Evolutionary conservation across 805 yeast genomes (phyloP).

Genomic region (Zygotorulaspora danielsina): DNA sequence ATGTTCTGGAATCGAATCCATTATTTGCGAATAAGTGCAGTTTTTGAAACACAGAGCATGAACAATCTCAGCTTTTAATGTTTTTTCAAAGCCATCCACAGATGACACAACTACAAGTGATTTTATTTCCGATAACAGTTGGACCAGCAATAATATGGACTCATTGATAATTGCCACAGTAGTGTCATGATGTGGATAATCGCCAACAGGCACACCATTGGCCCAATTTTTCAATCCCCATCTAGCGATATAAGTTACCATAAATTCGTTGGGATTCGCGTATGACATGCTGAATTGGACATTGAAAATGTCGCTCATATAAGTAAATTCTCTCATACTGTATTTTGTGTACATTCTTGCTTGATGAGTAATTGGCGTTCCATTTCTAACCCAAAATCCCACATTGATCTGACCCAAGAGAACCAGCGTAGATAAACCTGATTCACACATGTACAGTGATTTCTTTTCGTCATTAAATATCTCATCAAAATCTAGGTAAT

Average conservation of each 20-base stretch:
- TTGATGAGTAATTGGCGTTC: conserved; percentile 74
- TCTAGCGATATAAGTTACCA: conserved; percentile 56
- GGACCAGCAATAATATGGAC: conserved; percentile 62
- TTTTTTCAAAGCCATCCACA: conserved; percentile 45
- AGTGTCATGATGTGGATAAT: conserved; percentile 42
- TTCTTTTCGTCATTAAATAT: conserved; percentile 21
- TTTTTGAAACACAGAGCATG: conserved; percentile 79
- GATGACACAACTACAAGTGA: conserved; percentile 49
- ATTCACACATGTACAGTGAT: conserved; percentile 43
- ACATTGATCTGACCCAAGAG: conserved; percentile 77
- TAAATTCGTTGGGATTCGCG: conserved; percentile 51
- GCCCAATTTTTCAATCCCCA: conserved; percentile 66
- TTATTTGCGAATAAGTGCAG: conserved; percentile 64
- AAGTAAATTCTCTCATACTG: conserved; percentile 79
- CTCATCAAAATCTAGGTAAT: conserved; percentile 19
- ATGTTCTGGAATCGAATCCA: conserved; percentile 70
- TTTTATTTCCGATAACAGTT: conserved; percentile 61
- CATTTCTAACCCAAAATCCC: conserved; percentile 94
- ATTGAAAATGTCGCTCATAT: conserved; percentile 68
- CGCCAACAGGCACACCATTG: conserved; percentile 38
- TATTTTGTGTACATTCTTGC: conserved; percentile 72
- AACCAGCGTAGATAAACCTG: conserved; percentile 73
- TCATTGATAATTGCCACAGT: conserved; percentile 72
- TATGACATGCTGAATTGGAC: conserved; percentile 58
- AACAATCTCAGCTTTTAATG: conserved; percentile 66